A percentile compares a stretch with the other conserved stretches of the same genome.
Conservation (phyloP, 371 early-diverging fungal genomes). For the Amoeboaphelidium protococcarum region DNA sequence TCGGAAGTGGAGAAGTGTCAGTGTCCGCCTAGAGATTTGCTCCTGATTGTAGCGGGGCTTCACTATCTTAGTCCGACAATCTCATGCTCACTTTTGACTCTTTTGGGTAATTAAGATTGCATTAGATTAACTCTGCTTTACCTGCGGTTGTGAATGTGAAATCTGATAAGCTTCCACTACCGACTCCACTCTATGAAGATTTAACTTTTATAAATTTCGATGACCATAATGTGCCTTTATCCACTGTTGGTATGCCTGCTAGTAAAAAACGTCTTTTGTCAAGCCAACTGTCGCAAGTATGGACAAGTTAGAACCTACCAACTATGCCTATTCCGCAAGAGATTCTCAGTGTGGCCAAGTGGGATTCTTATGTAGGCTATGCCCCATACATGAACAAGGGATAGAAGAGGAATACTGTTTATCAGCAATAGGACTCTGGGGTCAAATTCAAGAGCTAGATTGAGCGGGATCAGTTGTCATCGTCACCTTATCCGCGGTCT, state of each 20-base stretch:
- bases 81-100: too few species aligned
- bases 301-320: conserved; percentile 36
- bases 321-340: conserved; percentile 38
- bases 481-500: neutral
- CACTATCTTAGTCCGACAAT: too few species aligned
- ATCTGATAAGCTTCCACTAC: too few species aligned
- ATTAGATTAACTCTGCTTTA: too few species aligned
- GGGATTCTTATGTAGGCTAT: conserved; percentile 69
- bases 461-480: neutral
- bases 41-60: too few species aligned
- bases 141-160: too few species aligned
- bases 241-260: conserved; percentile 47
- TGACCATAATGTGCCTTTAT: conserved; percentile 25
- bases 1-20: too few species aligned
- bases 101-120: too few species aligned
- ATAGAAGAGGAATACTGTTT: too few species aligned
- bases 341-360: conserved; percentile 43
- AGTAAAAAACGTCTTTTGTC: conserved; percentile 43
- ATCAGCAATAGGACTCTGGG: neutral
- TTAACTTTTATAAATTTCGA: neutral
- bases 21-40: too few species aligned
- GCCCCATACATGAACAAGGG: conserved; percentile 26
- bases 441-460: neutral
- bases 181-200: too few species aligned
- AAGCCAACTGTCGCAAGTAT: conserved; percentile 27